Conservation (phyloP, 148 eudicot genomes). For the Hydrangea macrophylla region DNA sequence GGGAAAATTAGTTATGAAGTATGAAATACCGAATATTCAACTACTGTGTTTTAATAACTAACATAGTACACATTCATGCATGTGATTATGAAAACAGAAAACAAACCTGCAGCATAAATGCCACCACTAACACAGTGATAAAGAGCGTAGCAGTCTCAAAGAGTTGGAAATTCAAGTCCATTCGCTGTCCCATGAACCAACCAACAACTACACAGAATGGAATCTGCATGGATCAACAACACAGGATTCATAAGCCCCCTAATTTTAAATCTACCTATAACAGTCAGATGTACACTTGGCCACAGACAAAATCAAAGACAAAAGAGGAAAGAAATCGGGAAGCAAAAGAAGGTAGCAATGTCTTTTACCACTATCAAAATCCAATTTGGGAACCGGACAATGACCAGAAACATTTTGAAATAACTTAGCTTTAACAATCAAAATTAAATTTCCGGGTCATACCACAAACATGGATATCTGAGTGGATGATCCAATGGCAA, state of each 20-base stretch:
- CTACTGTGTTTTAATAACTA: too few relatives aligned
- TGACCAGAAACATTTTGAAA: background rate
- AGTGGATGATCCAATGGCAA: slow-evolving; percentile 93
- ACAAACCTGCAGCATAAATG: slow-evolving; percentile 92
- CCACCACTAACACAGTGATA: slow-evolving; percentile 89
- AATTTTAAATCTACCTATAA: background rate
- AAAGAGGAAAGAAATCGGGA: background rate
- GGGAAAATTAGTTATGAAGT: background rate
- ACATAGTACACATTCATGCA: background rate
- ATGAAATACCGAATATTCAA: background rate
- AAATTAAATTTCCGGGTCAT: slow-evolving; percentile 17
- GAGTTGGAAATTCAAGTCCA: slow-evolving; percentile 94
- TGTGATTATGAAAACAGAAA: background rate
- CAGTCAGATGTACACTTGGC: background rate
- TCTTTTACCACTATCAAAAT: background rate
- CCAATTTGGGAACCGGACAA: background rate
- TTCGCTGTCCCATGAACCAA: slow-evolving; percentile 86
- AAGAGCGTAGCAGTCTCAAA: slow-evolving; percentile 96
- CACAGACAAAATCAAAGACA: background rate
- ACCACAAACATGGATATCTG: slow-evolving; percentile 98
- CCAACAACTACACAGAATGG: slow-evolving; percentile 95
- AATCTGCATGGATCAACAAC: slow-evolving; percentile 57
- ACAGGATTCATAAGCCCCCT: slow-evolving; percentile 6
- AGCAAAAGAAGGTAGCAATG: background rate
- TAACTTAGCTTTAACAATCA: background rate